Percentiles rank a stretch among this genome's conserved stretches.
phyloP scores from a whole-genome alignment of 352 stramenopile genomes.

The Thalassiosira tumida region DNA sequence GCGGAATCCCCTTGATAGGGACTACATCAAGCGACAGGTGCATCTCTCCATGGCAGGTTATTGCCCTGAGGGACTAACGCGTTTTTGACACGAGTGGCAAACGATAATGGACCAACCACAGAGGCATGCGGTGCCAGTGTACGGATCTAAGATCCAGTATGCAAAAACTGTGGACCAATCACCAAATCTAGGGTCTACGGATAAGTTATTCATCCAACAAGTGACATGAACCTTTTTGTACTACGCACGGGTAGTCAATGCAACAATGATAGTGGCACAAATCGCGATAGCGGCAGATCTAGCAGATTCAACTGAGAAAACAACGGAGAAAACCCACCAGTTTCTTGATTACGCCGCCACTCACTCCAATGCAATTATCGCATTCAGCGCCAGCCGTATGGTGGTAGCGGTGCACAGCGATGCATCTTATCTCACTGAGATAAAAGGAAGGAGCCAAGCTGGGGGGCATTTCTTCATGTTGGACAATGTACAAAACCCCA shows the following conservation, averaged over 20 bases:
- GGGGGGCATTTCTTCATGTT: slow-evolving; percentile 5
- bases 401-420: not conserved
- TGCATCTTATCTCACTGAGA: not conserved
- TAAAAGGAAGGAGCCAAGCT: not conserved
- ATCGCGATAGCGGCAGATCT: not conserved
- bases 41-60: slow-evolving; percentile 69
- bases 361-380: not conserved
- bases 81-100: not conserved
- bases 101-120: not conserved
- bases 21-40: slow-evolving; percentile 57
- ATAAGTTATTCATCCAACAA: not conserved
- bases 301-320: not conserved
- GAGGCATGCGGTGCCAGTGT: not conserved
- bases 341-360: slow-evolving; percentile 5
- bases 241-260: not conserved
- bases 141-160: not conserved
- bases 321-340: not conserved
- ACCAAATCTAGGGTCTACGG: not conserved
- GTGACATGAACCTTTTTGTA: not conserved
- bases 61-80: slow-evolving; percentile 1
- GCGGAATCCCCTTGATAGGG: slow-evolving; percentile 75
- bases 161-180: not conserved
- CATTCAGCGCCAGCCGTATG: not conserved
- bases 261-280: not conserved
- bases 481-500: not conserved